Evolutionary conservation across 2,329 filamentous ascomycete genomes (phyloP).

Genomic region (Apiospora sp.): DNA sequence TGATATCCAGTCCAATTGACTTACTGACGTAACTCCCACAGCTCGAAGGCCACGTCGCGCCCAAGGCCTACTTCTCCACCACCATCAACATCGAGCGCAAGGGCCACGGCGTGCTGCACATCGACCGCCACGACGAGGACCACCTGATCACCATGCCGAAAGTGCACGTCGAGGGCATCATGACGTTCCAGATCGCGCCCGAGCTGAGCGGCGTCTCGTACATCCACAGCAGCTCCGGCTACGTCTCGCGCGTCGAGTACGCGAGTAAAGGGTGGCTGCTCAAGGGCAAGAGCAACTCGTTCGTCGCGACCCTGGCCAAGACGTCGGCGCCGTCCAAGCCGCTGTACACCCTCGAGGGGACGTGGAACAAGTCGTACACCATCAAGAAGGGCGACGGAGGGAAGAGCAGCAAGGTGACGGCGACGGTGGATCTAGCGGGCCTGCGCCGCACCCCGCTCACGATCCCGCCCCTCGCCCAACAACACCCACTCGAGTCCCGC

Average conservation of each 20-base stretch:
- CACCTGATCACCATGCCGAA: conserved; percentile 91
- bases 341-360: conserved; percentile 83
- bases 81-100: conserved; percentile 97
- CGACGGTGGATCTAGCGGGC: conserved; percentile 66
- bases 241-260: conserved; percentile 90
- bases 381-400: conserved; percentile 66
- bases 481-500: conserved; percentile 87
- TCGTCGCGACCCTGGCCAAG: conserved; percentile 77
- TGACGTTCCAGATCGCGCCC: conserved; percentile 86
- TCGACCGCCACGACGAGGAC: conserved; percentile 52
- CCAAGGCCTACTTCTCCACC: conserved; percentile 92
- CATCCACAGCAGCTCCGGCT: conserved; percentile 87
- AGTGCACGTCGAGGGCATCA: conserved; percentile 92
- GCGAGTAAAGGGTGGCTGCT: conserved; percentile 88
- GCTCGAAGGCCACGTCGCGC: conserved; percentile 90
- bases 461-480: conserved; percentile 76
- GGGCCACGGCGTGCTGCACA: conserved; percentile 83
- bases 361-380: conserved; percentile 86
- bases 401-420: conserved; percentile 58
- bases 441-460: conserved; percentile 71
- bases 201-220: conserved; percentile 87
- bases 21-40: conserved; percentile 38
- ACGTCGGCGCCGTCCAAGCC: conserved; percentile 53
- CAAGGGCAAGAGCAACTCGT: conserved; percentile 93
- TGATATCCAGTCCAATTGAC: too few relatives aligned